Percentiles rank a stretch among this genome's conserved stretches.
Conservation (phyloP, 2,329 filamentous ascomycete species). For the Xenoacremonium recifei region DNA sequence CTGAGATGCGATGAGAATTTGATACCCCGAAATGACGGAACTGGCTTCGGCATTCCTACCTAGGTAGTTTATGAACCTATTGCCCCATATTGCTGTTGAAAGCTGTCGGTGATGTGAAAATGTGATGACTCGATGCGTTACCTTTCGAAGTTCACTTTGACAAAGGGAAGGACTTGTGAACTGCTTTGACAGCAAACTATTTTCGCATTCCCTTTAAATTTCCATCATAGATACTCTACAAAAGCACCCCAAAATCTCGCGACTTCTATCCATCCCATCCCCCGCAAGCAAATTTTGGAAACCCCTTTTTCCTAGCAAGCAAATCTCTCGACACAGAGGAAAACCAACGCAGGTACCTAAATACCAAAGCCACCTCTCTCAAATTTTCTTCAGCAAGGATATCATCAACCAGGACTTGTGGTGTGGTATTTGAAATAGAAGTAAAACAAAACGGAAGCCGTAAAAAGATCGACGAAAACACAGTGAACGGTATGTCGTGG, state of each 20-base stretch:
- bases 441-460: slow-evolving; percentile 3
- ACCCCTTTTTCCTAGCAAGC: too few species aligned
- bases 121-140: too few species aligned
- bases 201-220: too few species aligned
- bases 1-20: slow-evolving; percentile 5
- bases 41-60: not conserved
- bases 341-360: not conserved
- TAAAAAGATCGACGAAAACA: slow-evolving; percentile 7
- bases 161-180: too few species aligned
- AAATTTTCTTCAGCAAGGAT: too few species aligned
- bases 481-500: too few species aligned
- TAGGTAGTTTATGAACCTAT: slow-evolving; percentile 2
- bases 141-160: too few species aligned
- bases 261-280: too few species aligned
- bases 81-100: not conserved
- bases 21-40: slow-evolving; percentile 7
- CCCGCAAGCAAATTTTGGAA: too few species aligned
- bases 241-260: slow-evolving; percentile 8
- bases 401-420: slow-evolving; percentile 7
- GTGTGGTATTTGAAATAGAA: slow-evolving; percentile 16
- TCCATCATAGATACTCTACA: slow-evolving; percentile 9
- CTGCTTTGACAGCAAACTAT: too few species aligned
- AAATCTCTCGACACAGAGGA: too few species aligned
- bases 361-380: not conserved
- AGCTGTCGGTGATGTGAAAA: not conserved